phyloP scores from a whole-genome alignment of 73 alveolate genomes.

The Blepharisma stoltei region DNA sequence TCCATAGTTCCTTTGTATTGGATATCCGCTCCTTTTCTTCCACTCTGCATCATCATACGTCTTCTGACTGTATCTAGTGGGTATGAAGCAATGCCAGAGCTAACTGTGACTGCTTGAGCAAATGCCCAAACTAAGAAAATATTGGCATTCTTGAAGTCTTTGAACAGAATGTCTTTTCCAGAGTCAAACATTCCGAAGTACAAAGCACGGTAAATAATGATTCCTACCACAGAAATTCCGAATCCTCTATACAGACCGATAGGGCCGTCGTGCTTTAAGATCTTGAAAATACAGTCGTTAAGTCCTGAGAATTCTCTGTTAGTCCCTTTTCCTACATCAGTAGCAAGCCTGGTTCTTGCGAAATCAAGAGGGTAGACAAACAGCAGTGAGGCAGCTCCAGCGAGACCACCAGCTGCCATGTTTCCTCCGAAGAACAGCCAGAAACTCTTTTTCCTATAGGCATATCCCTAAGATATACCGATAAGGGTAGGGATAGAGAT shows the following conservation, averaged over 20 bases:
- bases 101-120: conserved; percentile 76
- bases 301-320: conserved; percentile 84
- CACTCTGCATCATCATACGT: conserved; percentile 89
- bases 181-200: conserved; percentile 91
- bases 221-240: conserved; percentile 87
- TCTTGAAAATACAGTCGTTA: conserved; percentile 74
- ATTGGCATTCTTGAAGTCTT: conserved; percentile 27
- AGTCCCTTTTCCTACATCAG: conserved; percentile 76
- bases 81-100: conserved; percentile 77
- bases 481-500: too few species aligned
- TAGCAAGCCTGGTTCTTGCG: conserved; percentile 91
- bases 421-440: conserved; percentile 77
- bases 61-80: conserved; percentile 92
- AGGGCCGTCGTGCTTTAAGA: conserved; percentile 72
- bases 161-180: conserved; percentile 73
- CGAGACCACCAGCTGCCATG: conserved; percentile 88
- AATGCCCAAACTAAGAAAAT: conserved; percentile 59
- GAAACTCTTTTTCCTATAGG: conserved; percentile 68
- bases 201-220: conserved; percentile 84
- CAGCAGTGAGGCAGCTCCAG: conserved; percentile 85
- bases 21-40: conserved; percentile 66
- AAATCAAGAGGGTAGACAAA: conserved; percentile 90
- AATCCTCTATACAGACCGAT: conserved; percentile 90
- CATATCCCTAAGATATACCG: too few species aligned
- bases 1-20: conserved; percentile 64